A percentile compares a stretch with the other conserved stretches of the same genome.
Evolutionary conservation across 208 protist species (phyloP).

Genomic region (Wallacemonas rigidus): DNA sequence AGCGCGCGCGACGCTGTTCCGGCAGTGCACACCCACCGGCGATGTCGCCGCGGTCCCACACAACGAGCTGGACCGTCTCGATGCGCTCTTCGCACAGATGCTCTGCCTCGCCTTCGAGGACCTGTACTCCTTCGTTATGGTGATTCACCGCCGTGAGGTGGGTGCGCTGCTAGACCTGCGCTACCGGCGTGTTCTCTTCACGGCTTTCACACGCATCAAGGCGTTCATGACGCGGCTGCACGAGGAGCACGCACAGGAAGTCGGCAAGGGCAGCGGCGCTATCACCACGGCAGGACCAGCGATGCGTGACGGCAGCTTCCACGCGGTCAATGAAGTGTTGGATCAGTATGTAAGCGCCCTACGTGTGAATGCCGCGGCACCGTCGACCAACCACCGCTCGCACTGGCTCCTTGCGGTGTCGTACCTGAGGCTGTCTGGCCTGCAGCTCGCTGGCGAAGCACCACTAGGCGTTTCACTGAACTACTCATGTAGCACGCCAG

Average conservation of each 20-base stretch:
- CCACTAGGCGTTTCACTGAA: slow-evolving; percentile 16
- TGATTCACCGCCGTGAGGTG: slow-evolving; percentile 14
- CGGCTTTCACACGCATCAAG: slow-evolving; percentile 24
- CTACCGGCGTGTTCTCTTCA: slow-evolving; percentile 5
- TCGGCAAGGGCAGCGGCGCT: slow-evolving; percentile 10
- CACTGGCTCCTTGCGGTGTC: slow-evolving; percentile 51
- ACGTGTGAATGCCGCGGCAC: not conserved
- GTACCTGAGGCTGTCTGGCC: slow-evolving; percentile 42
- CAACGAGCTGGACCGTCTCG: not conserved
- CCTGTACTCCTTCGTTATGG: slow-evolving; percentile 27
- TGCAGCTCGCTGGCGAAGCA: not conserved
- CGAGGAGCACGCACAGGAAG: slow-evolving; percentile 26
- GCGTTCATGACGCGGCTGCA: slow-evolving; percentile 26
- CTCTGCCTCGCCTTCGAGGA: slow-evolving; percentile 33
- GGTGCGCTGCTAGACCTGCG: not conserved
- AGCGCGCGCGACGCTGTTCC: slow-evolving; percentile 16
- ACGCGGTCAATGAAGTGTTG: slow-evolving; percentile 36
- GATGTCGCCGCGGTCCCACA: not conserved
- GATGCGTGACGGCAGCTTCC: slow-evolving; percentile 31
- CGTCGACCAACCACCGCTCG: slow-evolving; percentile 27
- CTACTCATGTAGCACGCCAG: slow-evolving; percentile 25
- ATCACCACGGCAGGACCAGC: slow-evolving; percentile 20
- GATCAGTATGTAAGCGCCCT: slow-evolving; percentile 25
- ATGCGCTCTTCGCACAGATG: slow-evolving; percentile 32
- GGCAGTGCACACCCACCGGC: not conserved